A percentile compares a stretch with the other conserved stretches of the same genome.
Conservation (phyloP, 768 basidiomycete genomes). For the Pleurotus sapidus region DNA sequence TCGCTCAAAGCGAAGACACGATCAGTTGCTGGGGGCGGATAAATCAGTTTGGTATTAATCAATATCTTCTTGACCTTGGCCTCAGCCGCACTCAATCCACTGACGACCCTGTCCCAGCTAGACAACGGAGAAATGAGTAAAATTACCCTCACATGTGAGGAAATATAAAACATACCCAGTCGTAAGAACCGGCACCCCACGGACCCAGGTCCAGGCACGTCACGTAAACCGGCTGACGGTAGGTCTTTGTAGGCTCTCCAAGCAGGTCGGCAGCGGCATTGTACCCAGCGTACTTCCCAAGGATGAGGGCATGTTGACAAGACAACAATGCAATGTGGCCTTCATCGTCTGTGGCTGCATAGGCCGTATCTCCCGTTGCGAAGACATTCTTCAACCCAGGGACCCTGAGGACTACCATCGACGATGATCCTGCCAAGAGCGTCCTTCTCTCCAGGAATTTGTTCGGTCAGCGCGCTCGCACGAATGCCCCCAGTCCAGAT, state of each 20-base stretch:
- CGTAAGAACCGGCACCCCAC: slow-evolving; percentile 17
- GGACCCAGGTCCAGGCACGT: slow-evolving; percentile 18
- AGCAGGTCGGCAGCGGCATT: slow-evolving; percentile 18
- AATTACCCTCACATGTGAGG: not conserved
- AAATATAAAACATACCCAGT: not conserved
- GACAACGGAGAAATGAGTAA: not conserved
- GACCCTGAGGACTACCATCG: slow-evolving; percentile 12
- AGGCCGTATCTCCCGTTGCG: slow-evolving; percentile 16
- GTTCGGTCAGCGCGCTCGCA: slow-evolving; percentile 15
- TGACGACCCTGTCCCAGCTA: slow-evolving; percentile 17
- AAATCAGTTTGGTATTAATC: slow-evolving; percentile 17
- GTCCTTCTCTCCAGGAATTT: slow-evolving; percentile 16
- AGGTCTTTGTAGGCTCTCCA: slow-evolving; percentile 10
- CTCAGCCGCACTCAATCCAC: slow-evolving; percentile 7
- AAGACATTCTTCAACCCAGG: slow-evolving; percentile 14
- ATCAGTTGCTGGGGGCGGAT: slow-evolving; percentile 13
- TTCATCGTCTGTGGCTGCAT: slow-evolving; percentile 15
- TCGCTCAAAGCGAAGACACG: slow-evolving; percentile 12
- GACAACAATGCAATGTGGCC: slow-evolving; percentile 15
- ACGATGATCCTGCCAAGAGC: slow-evolving; percentile 14
- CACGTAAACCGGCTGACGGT: slow-evolving; percentile 16
- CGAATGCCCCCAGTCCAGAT: slow-evolving; percentile 21
- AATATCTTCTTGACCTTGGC: slow-evolving; percentile 15
- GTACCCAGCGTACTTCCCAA: slow-evolving; percentile 15
- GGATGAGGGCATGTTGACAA: slow-evolving; percentile 15